Conservation (phyloP, 1,284 basidiomycete genomes). For the Tilletia indica region DNA sequence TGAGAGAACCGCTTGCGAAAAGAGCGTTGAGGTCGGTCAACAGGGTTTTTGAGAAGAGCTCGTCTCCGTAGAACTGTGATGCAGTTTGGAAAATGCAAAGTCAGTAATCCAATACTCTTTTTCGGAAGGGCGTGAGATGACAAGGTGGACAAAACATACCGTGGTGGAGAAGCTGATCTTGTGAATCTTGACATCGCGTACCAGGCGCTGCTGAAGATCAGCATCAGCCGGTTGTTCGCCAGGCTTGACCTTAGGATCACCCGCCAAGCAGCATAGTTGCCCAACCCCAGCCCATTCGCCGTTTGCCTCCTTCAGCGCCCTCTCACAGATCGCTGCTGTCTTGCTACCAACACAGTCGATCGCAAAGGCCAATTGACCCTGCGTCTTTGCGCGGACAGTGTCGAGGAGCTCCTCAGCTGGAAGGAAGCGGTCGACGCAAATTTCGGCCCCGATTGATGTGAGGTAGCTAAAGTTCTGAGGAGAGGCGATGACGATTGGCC, state of each 20-base stretch:
- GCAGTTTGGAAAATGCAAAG: too few relatives aligned
- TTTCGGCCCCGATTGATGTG: slow-evolving; percentile 28
- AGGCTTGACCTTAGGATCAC: slow-evolving; percentile 32
- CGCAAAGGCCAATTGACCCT: slow-evolving; percentile 31
- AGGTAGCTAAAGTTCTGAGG: slow-evolving; percentile 39
- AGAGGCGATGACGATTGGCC: slow-evolving; percentile 39
- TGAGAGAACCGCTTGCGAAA: slow-evolving; percentile 22
- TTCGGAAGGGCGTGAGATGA: neutral
- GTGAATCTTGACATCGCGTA: slow-evolving; percentile 30
- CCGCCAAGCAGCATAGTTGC: slow-evolving; percentile 42
- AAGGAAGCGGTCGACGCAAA: slow-evolving; percentile 39
- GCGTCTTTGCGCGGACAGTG: slow-evolving; percentile 22
- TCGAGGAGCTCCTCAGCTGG: slow-evolving; percentile 22
- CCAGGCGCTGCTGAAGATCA: slow-evolving; percentile 16
- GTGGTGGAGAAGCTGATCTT: slow-evolving; percentile 46
- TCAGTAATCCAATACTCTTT: neutral
- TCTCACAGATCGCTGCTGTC: slow-evolving; percentile 33
- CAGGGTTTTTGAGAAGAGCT: slow-evolving; percentile 24
- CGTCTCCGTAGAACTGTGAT: slow-evolving; percentile 34
- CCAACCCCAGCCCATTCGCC: slow-evolving; percentile 3
- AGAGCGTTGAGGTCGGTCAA: slow-evolving; percentile 25
- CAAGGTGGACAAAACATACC: neutral
- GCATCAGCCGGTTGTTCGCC: slow-evolving; percentile 12
- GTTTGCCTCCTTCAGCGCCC: slow-evolving; percentile 19
- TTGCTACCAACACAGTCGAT: slow-evolving; percentile 43